Evolutionary conservation across 768 basidiomycete genomes (phyloP).

Genomic region (Coprinopsis strossmayeri): DNA sequence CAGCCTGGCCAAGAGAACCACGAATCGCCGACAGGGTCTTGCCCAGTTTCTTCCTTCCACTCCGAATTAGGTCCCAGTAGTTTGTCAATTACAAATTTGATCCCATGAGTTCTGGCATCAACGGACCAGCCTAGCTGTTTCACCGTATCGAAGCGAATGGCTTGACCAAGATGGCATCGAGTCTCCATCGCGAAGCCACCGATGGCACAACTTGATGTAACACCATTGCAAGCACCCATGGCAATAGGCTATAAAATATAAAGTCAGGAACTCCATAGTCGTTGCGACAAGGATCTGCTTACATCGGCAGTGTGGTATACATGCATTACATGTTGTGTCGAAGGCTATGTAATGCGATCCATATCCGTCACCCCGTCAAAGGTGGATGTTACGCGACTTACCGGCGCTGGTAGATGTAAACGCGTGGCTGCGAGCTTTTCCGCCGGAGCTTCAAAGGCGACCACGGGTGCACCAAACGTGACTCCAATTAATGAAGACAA

Average conservation of each 20-base stretch:
- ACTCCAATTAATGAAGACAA: slow-evolving; percentile 78
- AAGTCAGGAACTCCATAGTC: too few relatives aligned
- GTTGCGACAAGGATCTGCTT: slow-evolving; percentile 14
- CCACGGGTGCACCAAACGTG: slow-evolving; percentile 90
- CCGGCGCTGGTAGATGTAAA: slow-evolving; percentile 84
- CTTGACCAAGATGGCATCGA: slow-evolving; percentile 84
- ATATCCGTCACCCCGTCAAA: neutral
- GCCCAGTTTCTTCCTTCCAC: slow-evolving; percentile 11
- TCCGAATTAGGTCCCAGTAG: slow-evolving; percentile 18
- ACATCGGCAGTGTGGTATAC: slow-evolving; percentile 88
- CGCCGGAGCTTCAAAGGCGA: slow-evolving; percentile 83
- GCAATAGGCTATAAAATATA: slow-evolving; percentile 63
- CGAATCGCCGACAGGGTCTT: neutral
- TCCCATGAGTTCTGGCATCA: slow-evolving; percentile 63
- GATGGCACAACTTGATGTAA: slow-evolving; percentile 42
- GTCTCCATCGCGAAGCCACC: slow-evolving; percentile 83
- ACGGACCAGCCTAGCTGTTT: slow-evolving; percentile 75
- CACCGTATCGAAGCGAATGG: slow-evolving; percentile 82
- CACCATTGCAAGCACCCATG: slow-evolving; percentile 76
- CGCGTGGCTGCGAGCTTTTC: slow-evolving; percentile 67
- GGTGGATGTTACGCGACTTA: slow-evolving; percentile 26
- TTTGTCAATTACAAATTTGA: slow-evolving; percentile 59
- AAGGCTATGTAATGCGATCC: slow-evolving; percentile 40
- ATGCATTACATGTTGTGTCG: slow-evolving; percentile 73
- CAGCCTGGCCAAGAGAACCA: neutral